A percentile compares a stretch with the other conserved stretches of the same genome.
Evolutionary conservation across 2,329 filamentous ascomycete genomes (phyloP).

Genomic region (Fusarium globosum): DNA sequence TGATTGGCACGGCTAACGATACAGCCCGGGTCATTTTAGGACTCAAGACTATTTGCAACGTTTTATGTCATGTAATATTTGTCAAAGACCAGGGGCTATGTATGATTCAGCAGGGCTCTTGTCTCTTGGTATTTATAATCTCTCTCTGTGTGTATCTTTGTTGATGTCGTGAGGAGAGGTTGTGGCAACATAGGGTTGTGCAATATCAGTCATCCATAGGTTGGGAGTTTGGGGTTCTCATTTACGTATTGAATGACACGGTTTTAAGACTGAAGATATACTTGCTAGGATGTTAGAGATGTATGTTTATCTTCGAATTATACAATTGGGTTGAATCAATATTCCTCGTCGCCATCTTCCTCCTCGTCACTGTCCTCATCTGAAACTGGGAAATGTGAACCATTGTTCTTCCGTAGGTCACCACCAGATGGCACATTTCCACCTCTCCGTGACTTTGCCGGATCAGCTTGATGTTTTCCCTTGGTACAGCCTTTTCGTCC

Average conservation of each 20-base stretch:
- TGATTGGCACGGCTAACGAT: conserved; percentile 14
- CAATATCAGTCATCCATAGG: conserved; percentile 43
- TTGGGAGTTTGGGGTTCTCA: conserved; percentile 39
- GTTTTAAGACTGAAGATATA: conserved; percentile 12
- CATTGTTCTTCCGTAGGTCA: conserved; percentile 9
- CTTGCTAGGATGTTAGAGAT: neutral
- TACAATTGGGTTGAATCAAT: neutral
- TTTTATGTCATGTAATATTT: conserved; percentile 41
- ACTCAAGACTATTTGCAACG: conserved; percentile 30
- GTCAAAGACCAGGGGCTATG: conserved; percentile 28
- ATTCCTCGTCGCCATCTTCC: neutral
- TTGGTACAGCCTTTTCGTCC: conserved; percentile 4
- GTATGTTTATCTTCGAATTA: neutral
- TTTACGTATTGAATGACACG: conserved; percentile 20
- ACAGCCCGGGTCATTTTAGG: conserved; percentile 27
- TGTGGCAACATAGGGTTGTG: conserved; percentile 26
- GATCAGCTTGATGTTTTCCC: conserved; percentile 15
- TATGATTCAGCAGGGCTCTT: conserved; percentile 21
- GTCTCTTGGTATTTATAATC: conserved; percentile 32
- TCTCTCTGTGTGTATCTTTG: neutral
- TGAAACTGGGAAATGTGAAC: neutral
- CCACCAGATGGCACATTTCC: conserved; percentile 17
- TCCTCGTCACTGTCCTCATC: neutral
- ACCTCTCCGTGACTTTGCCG: conserved; percentile 5
- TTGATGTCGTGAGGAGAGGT: conserved; percentile 3